Evolutionary conservation across 129 eudicot genomes (phyloP).

Genomic region (Saussurea involucrata): DNA sequence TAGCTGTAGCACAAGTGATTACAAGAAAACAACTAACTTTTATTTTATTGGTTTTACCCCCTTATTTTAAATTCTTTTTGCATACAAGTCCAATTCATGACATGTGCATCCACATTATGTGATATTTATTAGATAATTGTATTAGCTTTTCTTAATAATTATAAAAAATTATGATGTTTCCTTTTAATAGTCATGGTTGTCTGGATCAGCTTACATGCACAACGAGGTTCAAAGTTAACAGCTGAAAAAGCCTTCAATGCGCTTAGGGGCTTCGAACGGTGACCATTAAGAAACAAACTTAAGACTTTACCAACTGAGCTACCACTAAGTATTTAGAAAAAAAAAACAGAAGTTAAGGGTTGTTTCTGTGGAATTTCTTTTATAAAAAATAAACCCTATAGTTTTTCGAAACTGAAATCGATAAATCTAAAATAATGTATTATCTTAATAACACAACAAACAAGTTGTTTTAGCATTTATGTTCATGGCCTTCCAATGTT

Average conservation of each 20-base stretch:
- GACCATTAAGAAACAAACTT: neutral
- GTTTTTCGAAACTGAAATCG: neutral
- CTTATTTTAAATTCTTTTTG: conserved; percentile 20
- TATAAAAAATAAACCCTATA: neutral
- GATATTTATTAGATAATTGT: conserved; percentile 9
- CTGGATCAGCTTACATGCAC: too few relatives aligned
- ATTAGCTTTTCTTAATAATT: conserved; percentile 8
- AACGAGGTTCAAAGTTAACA: neutral
- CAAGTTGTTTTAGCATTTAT: neutral
- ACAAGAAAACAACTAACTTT: conserved; percentile 23
- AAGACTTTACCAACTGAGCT: neutral
- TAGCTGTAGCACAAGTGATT: conserved; percentile 44
- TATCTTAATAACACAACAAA: neutral
- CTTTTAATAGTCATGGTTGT: neutral
- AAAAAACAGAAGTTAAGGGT: neutral
- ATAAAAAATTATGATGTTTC: neutral
- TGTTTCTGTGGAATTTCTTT: neutral
- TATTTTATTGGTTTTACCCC: conserved; percentile 21
- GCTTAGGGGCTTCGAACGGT: neutral
- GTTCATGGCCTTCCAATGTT: neutral
- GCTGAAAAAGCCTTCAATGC: neutral
- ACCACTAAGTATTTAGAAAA: neutral
- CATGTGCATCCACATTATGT: conserved; percentile 41
- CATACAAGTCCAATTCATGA: conserved; percentile 34
- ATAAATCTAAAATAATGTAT: neutral